phyloP scores from a whole-genome alignment of 768 basidiomycete species.

The Clathrus columnatus region DNA sequence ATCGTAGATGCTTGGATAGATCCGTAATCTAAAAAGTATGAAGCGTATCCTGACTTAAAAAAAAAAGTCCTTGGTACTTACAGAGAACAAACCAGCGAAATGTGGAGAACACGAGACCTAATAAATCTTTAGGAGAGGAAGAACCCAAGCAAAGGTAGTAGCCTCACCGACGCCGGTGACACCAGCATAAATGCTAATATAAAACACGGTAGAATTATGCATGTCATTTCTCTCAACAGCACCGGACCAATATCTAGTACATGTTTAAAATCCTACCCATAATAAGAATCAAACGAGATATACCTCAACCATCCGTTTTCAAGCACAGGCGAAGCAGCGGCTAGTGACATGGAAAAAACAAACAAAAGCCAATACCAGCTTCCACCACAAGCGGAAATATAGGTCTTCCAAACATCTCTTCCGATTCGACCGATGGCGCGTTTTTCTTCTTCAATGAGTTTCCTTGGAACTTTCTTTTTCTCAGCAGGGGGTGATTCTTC shows the following conservation, averaged over 20 bases:
- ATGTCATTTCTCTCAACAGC: constrained; percentile 31
- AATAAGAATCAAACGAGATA: constrained; percentile 17
- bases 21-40: constrained; percentile 43
- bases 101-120: constrained; percentile 50
- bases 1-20: constrained; percentile 75
- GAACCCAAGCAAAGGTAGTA: background rate
- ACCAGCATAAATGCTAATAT: constrained; percentile 62
- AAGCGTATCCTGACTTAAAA: constrained; percentile 1
- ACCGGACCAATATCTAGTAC: constrained; percentile 48
- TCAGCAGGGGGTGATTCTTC: constrained; percentile 18
- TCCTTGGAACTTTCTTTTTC: constrained; percentile 57
- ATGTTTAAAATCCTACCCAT: constrained; percentile 13
- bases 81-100: constrained; percentile 66
- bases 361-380: constrained; percentile 52
- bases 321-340: constrained; percentile 54
- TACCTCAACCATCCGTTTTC: constrained; percentile 68
- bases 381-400: constrained; percentile 43
- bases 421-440: constrained; percentile 68
- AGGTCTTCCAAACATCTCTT: constrained; percentile 55
- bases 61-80: constrained; percentile 24
- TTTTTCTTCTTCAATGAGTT: constrained; percentile 74
- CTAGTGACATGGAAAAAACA: constrained; percentile 40
- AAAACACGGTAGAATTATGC: constrained; percentile 42
- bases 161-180: constrained; percentile 32
- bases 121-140: constrained; percentile 11